Evolutionary conservation across 345 rosid species (phyloP), one percentile per base, ranked within the genome.

Genomic region (Camelina sativa): DNA sequence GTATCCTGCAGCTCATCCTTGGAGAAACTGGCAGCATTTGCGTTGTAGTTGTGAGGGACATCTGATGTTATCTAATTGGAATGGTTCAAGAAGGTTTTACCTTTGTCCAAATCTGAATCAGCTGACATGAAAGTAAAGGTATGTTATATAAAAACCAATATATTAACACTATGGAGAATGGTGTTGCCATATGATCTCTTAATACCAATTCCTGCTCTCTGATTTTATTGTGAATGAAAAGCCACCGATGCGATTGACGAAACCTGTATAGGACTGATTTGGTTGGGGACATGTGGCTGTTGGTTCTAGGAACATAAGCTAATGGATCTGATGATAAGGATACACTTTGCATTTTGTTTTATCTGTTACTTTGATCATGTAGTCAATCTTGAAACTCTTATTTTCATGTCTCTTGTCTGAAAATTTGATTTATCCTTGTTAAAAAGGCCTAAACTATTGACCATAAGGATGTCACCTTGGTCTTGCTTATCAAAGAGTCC

Each of bases 311-410:
- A 67, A 67, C 23, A 9, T 67, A 37, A 67, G 61, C 37, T 52
- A 13, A 13, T 23, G 50, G 51, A 71, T 37, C 38, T 71, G 75
- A 30, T 57, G 59, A 55, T 62, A 11, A 20, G 66, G 38, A 23
- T 52, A 12, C 38, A 23, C 8, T 62, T 62, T 37, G 53, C 61
- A 62, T 28, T 28, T 28, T 51, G 22, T 62, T 35, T 13, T 16
- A 8, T 72, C 53, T 38, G 41, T 37, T 62, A 72, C 43, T 23
- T 52, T 37, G 52, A 60, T 61, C 51, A 51, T 63, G 54, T 37
- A 40, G 44, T 62, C 69, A 41, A 72, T 62, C 76, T 63, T 72
- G 62, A 53, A 38, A 51, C 32, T 62, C 43, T 52, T 38, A 61
- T 46, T 46, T 7, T 16, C 38, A 46, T 23, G 11, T 65, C 28